Evolutionary conservation across 331 rosid species (phyloP).

Genomic region (Saraca asoca): DNA sequence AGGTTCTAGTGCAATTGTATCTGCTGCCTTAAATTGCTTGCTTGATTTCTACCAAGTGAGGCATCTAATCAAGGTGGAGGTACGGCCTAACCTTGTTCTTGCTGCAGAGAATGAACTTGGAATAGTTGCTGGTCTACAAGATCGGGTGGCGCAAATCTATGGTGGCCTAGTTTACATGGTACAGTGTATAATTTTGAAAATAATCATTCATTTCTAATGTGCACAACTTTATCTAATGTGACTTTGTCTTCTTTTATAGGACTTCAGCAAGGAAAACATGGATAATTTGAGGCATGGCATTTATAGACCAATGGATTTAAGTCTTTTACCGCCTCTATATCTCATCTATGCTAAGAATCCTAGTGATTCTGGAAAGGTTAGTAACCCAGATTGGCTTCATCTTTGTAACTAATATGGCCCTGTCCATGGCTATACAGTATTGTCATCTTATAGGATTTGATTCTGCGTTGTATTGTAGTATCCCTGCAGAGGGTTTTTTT

Average conservation of each 20-base stretch:
- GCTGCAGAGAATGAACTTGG: conserved; percentile 86
- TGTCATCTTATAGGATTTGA: background rate
- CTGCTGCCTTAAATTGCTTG: conserved; percentile 85
- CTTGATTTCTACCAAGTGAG: conserved; percentile 81
- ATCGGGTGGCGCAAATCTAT: conserved; percentile 89
- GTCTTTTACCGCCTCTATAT: conserved; percentile 79
- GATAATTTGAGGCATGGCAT: conserved; percentile 69
- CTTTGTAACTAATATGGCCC: conserved; percentile 5
- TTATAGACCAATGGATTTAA: conserved; percentile 73
- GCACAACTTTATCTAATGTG: background rate
- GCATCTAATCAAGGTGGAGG: conserved; percentile 61
- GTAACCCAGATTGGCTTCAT: conserved; percentile 25
- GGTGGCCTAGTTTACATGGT: conserved; percentile 95
- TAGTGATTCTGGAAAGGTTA: conserved; percentile 97
- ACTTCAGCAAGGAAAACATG: conserved; percentile 78
- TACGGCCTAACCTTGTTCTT: conserved; percentile 77
- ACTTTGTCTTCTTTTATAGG: conserved; percentile 46
- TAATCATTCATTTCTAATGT: background rate
- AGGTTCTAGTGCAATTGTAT: conserved; percentile 88
- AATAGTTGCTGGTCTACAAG: conserved; percentile 96
- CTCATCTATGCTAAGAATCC: conserved; percentile 89
- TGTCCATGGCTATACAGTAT: background rate
- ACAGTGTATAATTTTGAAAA: conserved; percentile 5
- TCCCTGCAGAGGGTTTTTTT: too few species aligned
- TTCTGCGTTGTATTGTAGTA: conserved; percentile 4